Conservation (phyloP, 257 asterid species). For the Primulina eburnea region DNA sequence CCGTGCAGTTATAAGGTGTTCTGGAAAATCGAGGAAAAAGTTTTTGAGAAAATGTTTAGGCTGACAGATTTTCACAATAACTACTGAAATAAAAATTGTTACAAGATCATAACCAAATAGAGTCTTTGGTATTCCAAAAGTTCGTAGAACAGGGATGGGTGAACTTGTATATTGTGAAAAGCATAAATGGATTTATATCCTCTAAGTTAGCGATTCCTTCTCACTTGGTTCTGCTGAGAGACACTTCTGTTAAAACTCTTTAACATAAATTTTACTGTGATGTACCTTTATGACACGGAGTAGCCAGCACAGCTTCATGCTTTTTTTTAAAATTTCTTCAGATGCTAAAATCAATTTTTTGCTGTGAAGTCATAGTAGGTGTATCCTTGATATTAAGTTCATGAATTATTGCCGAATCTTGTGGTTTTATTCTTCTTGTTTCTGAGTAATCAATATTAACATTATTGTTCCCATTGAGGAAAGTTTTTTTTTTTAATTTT, state of each 20-base stretch:
- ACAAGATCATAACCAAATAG: not conserved
- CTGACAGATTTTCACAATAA: not conserved
- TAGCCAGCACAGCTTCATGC: not conserved
- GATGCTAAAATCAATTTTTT: not conserved
- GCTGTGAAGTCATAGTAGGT: not conserved
- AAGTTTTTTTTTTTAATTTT: not conserved
- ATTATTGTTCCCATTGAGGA: conserved; percentile 2
- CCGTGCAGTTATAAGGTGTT: not conserved
- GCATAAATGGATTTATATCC: conserved; percentile 1
- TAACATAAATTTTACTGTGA: not conserved
- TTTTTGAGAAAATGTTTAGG: not conserved
- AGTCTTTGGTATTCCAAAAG: not conserved
- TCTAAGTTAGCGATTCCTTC: not conserved
- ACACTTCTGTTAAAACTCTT: conserved; percentile 8
- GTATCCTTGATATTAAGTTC: not conserved
- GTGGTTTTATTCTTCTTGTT: conserved; percentile 13
- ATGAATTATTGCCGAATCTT: conserved; percentile 8
- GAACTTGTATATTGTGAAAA: conserved; percentile 9
- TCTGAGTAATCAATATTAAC: conserved; percentile 7
- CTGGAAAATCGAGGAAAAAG: not conserved
- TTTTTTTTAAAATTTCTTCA: conserved; percentile 16
- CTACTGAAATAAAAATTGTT: no score
- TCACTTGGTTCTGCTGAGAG: conserved; percentile 17
- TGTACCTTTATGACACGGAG: conserved; percentile 1
- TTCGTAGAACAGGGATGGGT: not conserved